Base-by-base conservation (phyloP, 129 eudicot species). In the Lactuca saligna region DNA sequence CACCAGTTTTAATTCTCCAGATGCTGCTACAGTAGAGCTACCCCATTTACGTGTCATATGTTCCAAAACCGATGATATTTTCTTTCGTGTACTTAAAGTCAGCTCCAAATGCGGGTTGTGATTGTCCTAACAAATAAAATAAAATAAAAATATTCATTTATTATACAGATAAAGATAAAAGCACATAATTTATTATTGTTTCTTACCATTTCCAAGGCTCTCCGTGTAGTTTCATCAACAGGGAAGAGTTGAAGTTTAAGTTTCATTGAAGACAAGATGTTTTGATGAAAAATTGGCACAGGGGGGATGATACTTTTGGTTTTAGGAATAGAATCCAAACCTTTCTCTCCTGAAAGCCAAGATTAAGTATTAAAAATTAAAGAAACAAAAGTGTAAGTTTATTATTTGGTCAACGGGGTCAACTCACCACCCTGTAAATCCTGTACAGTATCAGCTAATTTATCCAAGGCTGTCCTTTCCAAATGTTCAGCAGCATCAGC, bases 31-130 rank as follows among this genome's bases (percentile, higher is more conserved):
- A 77, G 80, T 75, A 55, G 86, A 87, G 48, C 51, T 81, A 33
- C 97, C 97, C 97, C 95, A 91, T 74, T 89, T 89, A 42, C 90
- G 93, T 60, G 72, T 78, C 41, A 87, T 89, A 75, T 86, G 96
- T 71, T 89, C 96, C 80, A 86, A 29, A 50, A 89, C 82, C 6
- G 96, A 89, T 68, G 95, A 83, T 79, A 91, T 87, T 79, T 83
- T 91, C 79, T 87, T 91, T 35, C 86, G 84, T 42, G 86, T 77
- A 66, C 88, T 84, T 80, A 89, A 73, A 68, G 93, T 89, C 55
- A 91, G 89, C 77, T 87, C 97, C 78, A 91, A 69, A 68, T 91
- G 80, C 15, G 95, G 95, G 77, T 91, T 87, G 68, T 75, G 83
- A 65, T 85, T 79, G 65, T 91, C 92, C 92, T 91, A 83, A 5